These are phyloP conservation scores for Aspergillus amoenus DNA, from an alignment of 2,329 filamentous ascomycete species.

Conservation along the genomic window DNA sequence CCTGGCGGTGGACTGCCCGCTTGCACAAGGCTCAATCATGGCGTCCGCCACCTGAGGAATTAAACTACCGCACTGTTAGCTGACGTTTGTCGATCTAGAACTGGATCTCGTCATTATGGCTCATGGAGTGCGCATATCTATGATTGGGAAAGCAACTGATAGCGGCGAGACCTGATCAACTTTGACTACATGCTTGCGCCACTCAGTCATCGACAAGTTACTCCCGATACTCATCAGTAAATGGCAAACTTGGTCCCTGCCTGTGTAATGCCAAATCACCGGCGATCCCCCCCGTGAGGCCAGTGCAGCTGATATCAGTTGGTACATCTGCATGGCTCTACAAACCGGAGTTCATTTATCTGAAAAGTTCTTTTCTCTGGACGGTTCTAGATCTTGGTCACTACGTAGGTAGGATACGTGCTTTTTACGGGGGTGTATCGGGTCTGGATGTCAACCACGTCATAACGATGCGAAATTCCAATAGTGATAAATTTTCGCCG, in stretches of 20 bases:
- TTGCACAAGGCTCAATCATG: too few species aligned
- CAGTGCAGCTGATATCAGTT: too few species aligned
- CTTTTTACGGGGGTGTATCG: neutral
- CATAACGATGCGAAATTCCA: neutral
- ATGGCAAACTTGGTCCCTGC: too few species aligned
- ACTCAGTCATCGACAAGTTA: neutral
- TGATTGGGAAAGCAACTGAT: neutral
- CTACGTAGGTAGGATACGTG: neutral
- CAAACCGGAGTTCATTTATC: neutral
- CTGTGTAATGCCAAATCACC: too few species aligned
- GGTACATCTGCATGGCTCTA: too few species aligned
- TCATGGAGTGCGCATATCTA: neutral
- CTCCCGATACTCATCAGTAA: neutral
- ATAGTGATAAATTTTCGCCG: neutral
- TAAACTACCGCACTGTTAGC: neutral
- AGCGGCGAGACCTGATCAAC: neutral
- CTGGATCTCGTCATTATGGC: neutral
- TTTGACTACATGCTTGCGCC: slow-evolving; percentile 18
- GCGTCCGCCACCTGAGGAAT: neutral
- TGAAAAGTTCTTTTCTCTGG: neutral
- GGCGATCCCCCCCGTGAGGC: too few species aligned
- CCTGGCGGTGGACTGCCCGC: neutral
- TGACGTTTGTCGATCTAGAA: neutral
- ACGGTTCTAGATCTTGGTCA: neutral
- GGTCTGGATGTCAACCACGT: neutral